Conservation (phyloP, 768 basidiomycete genomes). For the Termitomyces sp. region DNA sequence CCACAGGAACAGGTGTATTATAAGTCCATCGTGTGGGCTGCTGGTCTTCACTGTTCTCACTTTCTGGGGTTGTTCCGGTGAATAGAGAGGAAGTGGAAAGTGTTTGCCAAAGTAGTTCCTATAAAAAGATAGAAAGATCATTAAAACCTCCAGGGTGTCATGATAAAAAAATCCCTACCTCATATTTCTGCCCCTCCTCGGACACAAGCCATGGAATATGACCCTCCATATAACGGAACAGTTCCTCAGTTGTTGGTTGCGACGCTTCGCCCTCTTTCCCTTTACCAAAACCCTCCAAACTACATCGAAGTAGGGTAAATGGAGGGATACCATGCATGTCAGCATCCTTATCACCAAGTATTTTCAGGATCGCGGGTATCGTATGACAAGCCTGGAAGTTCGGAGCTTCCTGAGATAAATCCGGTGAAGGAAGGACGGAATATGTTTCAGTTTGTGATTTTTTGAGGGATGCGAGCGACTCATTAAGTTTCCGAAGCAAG, state of each 20-base stretch:
- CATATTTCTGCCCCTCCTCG: constrained; percentile 47
- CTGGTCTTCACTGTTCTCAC: constrained; percentile 19
- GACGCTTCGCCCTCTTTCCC: constrained; percentile 30
- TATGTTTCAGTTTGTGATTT: constrained; percentile 52
- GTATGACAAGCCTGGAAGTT: constrained; percentile 42
- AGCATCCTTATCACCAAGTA: constrained; percentile 23
- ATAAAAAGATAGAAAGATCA: background rate
- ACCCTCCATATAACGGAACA: constrained; percentile 56
- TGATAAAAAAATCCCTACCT: constrained; percentile 37
- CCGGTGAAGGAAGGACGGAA: constrained; percentile 52
- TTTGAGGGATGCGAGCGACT: constrained; percentile 54
- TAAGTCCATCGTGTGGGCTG: constrained; percentile 37
- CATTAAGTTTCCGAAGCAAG: constrained; percentile 51
- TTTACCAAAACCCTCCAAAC: constrained; percentile 44
- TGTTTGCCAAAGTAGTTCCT: constrained; percentile 59
- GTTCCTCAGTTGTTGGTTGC: constrained; percentile 50
- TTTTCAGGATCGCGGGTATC: constrained; percentile 38
- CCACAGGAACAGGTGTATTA: constrained; percentile 24
- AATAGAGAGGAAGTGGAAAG: constrained; percentile 54
- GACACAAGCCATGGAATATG: constrained; percentile 56
- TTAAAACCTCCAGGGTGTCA: background rate
- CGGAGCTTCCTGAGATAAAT: constrained; percentile 44
- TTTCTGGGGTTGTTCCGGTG: constrained; percentile 25
- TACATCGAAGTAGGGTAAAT: constrained; percentile 61
- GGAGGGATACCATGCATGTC: constrained; percentile 37